Conservation (phyloP, 257 asterid species). For the Scutellaria barbata region DNA sequence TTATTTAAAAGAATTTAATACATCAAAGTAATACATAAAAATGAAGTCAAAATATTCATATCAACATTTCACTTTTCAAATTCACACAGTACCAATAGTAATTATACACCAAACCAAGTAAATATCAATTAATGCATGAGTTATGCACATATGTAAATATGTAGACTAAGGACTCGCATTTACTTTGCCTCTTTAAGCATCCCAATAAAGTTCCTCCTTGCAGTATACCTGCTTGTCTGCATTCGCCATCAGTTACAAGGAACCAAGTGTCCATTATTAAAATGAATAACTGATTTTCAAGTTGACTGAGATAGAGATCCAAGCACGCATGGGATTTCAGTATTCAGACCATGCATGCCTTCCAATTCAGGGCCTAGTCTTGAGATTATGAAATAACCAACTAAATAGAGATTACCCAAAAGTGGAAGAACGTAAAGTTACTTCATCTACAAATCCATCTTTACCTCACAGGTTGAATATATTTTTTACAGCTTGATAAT, state of each 20-base stretch:
- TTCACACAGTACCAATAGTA: background rate
- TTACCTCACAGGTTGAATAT: slow-evolving; percentile 1
- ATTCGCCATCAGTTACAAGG: slow-evolving; percentile 6
- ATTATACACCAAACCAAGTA: no score
- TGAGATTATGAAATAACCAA: background rate
- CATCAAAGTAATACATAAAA: background rate
- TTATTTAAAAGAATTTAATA: background rate
- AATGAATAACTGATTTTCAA: background rate
- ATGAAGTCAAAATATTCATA: background rate
- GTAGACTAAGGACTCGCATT: background rate
- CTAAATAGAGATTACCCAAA: background rate
- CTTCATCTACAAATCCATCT: background rate
- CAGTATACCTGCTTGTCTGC: background rate
- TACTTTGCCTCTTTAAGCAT: slow-evolving; percentile 15
- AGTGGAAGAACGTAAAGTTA: slow-evolving; percentile 9
- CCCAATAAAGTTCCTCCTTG: background rate
- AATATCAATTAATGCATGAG: background rate
- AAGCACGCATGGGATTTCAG: slow-evolving; percentile 18
- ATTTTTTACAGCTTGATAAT: slow-evolving; percentile 4
- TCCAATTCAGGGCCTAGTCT: slow-evolving; percentile 14
- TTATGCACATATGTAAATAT: background rate
- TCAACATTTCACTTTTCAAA: background rate
- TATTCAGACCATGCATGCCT: slow-evolving; percentile 3
- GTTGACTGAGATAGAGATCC: slow-evolving; percentile 13
- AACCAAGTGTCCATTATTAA: background rate